These are phyloP conservation scores for Tothia fuscella DNA, from an alignment of 2,329 filamentous ascomycete genomes.

Conservation along the genomic window DNA sequence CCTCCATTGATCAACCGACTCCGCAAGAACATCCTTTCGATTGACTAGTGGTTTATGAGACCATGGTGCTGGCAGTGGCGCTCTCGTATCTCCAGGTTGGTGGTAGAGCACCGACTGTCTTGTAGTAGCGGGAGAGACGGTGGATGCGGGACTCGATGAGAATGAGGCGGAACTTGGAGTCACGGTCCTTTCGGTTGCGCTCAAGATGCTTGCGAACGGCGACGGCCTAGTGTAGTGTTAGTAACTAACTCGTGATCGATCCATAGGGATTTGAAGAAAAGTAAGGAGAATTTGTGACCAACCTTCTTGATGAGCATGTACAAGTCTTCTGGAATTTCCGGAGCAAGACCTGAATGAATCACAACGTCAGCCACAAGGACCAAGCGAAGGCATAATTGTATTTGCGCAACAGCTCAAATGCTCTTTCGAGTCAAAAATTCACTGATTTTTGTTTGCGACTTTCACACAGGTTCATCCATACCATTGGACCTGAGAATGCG, in stretches of 20 bases:
- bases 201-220: conserved; percentile 99
- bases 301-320: conserved; percentile 99
- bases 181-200: conserved; percentile 99
- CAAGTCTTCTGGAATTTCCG: conserved; percentile 97
- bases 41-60: conserved; percentile 52
- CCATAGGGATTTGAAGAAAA: neutral
- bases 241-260: neutral
- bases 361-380: conserved; percentile 80
- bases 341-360: conserved; percentile 89
- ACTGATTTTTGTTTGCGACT: neutral
- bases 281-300: conserved; percentile 13
- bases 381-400: conserved; percentile 63
- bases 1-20: too few relatives aligned
- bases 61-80: conserved; percentile 87
- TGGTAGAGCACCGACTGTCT: conserved; percentile 72
- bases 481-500: conserved; percentile 95
- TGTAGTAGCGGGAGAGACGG: conserved; percentile 99
- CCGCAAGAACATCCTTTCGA: too few relatives aligned
- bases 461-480: conserved; percentile 51
- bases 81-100: conserved; percentile 99
- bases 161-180: conserved; percentile 99
- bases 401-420: neutral
- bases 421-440: conserved; percentile 6
- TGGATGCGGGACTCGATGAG: conserved; percentile 99
- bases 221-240: conserved; percentile 52